Evolutionary conservation across 805 yeast genomes (phyloP).

Genomic region (Saturnispora sekii): DNA sequence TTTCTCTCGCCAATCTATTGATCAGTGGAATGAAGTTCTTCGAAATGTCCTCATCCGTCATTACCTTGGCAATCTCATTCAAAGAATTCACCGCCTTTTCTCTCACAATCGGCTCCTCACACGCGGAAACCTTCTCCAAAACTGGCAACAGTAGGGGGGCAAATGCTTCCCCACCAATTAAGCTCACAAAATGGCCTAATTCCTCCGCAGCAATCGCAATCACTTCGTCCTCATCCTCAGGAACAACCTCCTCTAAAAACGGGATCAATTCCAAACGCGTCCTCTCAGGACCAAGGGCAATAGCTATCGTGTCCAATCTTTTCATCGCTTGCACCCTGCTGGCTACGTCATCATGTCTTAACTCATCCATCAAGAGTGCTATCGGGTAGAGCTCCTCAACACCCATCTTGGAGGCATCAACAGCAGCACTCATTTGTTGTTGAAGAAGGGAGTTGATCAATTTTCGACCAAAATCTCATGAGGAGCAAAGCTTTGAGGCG

Average conservation of each 20-base stretch:
- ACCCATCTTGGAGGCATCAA: not conserved
- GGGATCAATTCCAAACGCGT: constrained; percentile 85
- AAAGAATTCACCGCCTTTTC: constrained; percentile 88
- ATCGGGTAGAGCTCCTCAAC: constrained; percentile 75
- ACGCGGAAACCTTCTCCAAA: constrained; percentile 74
- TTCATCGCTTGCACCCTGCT: constrained; percentile 93
- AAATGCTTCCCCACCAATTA: constrained; percentile 71
- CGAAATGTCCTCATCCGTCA: constrained; percentile 54
- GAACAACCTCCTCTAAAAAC: constrained; percentile 78
- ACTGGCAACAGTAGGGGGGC: constrained; percentile 56
- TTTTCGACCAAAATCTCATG: not conserved
- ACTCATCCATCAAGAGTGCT: constrained; percentile 93
- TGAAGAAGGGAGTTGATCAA: not conserved
- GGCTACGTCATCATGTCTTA: constrained; percentile 87
- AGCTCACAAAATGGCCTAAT: constrained; percentile 78
- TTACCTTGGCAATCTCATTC: constrained; percentile 54
- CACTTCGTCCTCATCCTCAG: constrained; percentile 98
- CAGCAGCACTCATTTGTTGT: constrained; percentile 3
- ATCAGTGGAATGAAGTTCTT: constrained; percentile 67
- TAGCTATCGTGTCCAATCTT: constrained; percentile 84
- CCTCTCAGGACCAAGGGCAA: constrained; percentile 90
- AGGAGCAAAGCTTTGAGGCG: no score
- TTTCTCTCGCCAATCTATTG: constrained; percentile 70
- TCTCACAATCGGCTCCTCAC: constrained; percentile 94
- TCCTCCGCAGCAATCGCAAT: constrained; percentile 89